phyloP scores from a whole-genome alignment of 2,329 filamentous ascomycete species.

The Fusarium annulatum region DNA sequence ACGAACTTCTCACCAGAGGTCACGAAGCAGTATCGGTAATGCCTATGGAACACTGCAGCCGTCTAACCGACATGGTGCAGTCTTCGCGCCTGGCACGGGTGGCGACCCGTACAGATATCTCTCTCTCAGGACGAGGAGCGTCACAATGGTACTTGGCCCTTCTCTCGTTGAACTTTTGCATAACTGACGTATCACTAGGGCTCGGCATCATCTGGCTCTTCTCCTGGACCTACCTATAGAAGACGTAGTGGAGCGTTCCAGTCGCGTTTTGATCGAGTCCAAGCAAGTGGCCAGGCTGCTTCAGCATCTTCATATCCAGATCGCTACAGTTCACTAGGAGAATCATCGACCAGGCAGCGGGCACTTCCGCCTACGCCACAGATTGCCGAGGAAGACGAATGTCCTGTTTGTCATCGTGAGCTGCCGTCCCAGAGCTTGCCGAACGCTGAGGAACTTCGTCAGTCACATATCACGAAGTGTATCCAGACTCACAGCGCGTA shows the following conservation, averaged over 20 bases:
- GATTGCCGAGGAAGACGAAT: conserved; percentile 79
- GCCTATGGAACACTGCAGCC: conserved; percentile 46
- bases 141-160: conserved; percentile 59
- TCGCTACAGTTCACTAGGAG: conserved; percentile 48
- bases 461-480: conserved; percentile 68
- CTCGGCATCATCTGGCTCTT: conserved; percentile 32
- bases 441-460: conserved; percentile 65
- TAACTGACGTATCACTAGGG: conserved; percentile 25
- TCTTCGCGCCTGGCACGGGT: conserved; percentile 49
- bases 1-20: conserved; percentile 56
- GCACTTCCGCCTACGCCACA: conserved; percentile 59
- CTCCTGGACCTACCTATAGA: conserved; percentile 45
- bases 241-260: conserved; percentile 49
- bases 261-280: conserved; percentile 53
- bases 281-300: conserved; percentile 51
- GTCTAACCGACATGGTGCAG: conserved; percentile 51
- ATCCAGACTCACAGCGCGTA: conserved; percentile 67
- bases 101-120: conserved; percentile 52
- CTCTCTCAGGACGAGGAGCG: conserved; percentile 55
- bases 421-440: conserved; percentile 68
- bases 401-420: conserved; percentile 79
- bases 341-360: conserved; percentile 53
- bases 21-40: conserved; percentile 57
- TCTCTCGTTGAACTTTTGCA: neutral
- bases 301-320: conserved; percentile 47